A percentile compares a stretch with the other conserved stretches of the same genome.
These are phyloP conservation scores for Colletotrichum truncatum DNA, from an alignment of 2,329 filamentous ascomycete species.

Conservation along the genomic window DNA sequence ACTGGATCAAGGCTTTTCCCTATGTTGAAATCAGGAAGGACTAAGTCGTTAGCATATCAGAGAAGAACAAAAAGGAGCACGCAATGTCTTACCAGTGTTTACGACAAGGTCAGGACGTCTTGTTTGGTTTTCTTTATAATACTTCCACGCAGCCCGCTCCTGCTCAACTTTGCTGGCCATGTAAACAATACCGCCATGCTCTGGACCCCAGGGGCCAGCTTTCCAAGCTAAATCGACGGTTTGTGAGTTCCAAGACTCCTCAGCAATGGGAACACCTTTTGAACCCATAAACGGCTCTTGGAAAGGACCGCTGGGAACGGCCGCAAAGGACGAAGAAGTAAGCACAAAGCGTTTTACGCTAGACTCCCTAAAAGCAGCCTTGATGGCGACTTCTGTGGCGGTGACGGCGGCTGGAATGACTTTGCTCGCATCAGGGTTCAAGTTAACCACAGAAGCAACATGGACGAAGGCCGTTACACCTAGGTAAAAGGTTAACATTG, in stretches of 20 bases:
- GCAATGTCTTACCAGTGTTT: constrained; percentile 1
- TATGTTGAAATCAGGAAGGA: constrained; percentile 40
- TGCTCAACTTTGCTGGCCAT: constrained; percentile 47
- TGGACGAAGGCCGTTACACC: constrained; percentile 44
- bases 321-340: constrained; percentile 44
- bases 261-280: constrained; percentile 23
- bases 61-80: neutral
- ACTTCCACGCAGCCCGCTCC: constrained; percentile 50
- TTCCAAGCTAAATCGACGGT: constrained; percentile 45
- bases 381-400: constrained; percentile 40
- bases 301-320: constrained; percentile 27
- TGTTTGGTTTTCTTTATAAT: constrained; percentile 40
- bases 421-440: constrained; percentile 46
- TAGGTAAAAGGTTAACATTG: neutral
- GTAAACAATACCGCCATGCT: constrained; percentile 42
- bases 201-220: constrained; percentile 42
- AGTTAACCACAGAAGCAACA: constrained; percentile 44
- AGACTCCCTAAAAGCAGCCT: constrained; percentile 43
- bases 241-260: constrained; percentile 45
- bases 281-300: constrained; percentile 30
- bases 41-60: constrained; percentile 38
- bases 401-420: constrained; percentile 46
- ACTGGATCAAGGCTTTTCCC: constrained; percentile 34
- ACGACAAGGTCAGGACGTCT: constrained; percentile 13
- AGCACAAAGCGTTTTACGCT: constrained; percentile 50